Base-by-base conservation (phyloP, 2,329 filamentous ascomycete genomes). In the Periconia sp. region DNA sequence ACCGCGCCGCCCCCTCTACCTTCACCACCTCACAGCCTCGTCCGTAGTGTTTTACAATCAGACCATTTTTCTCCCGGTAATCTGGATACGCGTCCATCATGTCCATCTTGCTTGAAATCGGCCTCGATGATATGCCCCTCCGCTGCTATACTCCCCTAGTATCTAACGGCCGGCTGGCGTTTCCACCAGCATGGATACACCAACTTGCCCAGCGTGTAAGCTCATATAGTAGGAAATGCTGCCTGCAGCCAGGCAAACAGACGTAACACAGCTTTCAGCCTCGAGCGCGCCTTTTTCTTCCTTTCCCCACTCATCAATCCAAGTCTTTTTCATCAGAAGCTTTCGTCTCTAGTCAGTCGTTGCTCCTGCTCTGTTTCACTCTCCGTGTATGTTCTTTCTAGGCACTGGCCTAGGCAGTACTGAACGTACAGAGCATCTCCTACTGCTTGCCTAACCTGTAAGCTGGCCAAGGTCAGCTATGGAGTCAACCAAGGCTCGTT, bases 151-250 rank as follows among this genome's bases (percentile, higher is more conserved):
- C 45, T 37, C 42, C 54, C 57, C 41, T 45, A 53, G 48, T 49
- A 53, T 49, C 54, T 48, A 37, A 45, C 51, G 40, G 43, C 44
- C 47, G 46, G 45, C 33, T 6, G 33, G 33, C 47, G 48, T 48
- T 45, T 19, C 56, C 58, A 45, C 17, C 7, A 20, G 15, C 27
- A 47, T 49, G 49, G 48, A 57, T 49, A 43, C 53, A 51, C 41
- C 31, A 40, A 20, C 44, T 37, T 41, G 23, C 17, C 48, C 52
- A 35, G 41, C 20, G 61, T 66, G 62, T 57, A 49, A 15, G 35
- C 59, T 65, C 63, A 68, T 71, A 71, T 70, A 70, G 56, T 53
- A 52, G 33, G 11, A 37, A 62, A 55, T 58, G 63, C 59, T 61
- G 60, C 61, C 65, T 69, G 62, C 68, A 68, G 63, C 61, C 61